Base-by-base conservation (phyloP, 495 filamentous ascomycete genomes). In the Stereocaulon alpinum region DNA sequence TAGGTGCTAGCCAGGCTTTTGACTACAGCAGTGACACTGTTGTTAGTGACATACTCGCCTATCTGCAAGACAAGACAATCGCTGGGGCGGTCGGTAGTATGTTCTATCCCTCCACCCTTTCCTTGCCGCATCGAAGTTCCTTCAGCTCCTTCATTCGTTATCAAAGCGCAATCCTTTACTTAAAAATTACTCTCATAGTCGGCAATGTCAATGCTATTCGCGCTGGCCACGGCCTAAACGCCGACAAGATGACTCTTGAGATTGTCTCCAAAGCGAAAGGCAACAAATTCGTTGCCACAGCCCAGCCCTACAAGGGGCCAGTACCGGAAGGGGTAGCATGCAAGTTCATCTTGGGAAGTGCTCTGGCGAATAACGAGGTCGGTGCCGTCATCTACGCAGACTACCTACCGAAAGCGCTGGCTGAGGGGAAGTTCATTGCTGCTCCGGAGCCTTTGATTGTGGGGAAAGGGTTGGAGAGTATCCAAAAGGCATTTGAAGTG, bases 1-100 rank as follows among this genome's bases (percentile, higher is more conserved):
- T 85, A 0, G 83, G 85, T 5, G 85, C 83, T 0, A 70, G 49
- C 18, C 51, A 71, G n/a, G 77, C 75, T 2, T 80, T 85, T 55
- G 83, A 88, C 67, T 85, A 87, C 68, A 71, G 71, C 10, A 68
- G 62, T 44, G 22, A 63, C 4, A 71, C 62, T 0, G 67, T 76
- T 0, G 65, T 72, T 0, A 54, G 69, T 17, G 71, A 75, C 29
- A 61, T 74, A 18, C 56, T 74, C 7, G 14, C 3, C 17, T 69
- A 67, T 0, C 59, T 76, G 18, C 57, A 72, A 40, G 61, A 65
- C 37, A 60, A 61, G 12, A 58, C 29, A 12, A 40, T 40, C 27
- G 64, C 49, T 24, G 64, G 64, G 34, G 34, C 34, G 34, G 34
- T 37, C 12, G 34, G 34, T 37, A 10, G 34, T 37, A 37, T 37